Base-by-base conservation (phyloP, 2,329 filamentous ascomycete genomes). In the Teratosphaeria zuluensis region DNA sequence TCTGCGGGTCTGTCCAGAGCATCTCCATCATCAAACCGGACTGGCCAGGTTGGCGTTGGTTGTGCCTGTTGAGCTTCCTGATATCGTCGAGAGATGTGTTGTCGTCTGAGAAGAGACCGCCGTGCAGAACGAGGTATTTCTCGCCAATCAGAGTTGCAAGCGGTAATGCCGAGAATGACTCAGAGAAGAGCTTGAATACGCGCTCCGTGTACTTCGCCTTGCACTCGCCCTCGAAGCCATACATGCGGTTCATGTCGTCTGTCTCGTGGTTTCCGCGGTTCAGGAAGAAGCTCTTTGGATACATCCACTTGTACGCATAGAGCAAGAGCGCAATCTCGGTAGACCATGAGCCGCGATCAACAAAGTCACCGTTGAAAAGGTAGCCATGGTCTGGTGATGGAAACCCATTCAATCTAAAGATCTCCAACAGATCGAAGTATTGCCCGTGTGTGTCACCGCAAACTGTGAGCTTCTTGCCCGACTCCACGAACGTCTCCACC, bases 1-100 rank as follows among this genome's bases (percentile, higher is more conserved):
- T 82, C 73, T 99, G 94, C 2, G 94, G 94, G 72, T 99, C 94
- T 0, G 94, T 97, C 94, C 94, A 99, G 53, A 99, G 83, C 94
- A 99, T 99, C 76, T 99, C 94, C 94, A 99, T 99, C 94, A 99
- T 99, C 68, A 99, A 78, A 14, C 94, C 94, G 54, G 88, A 78
- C 74, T 99, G 94, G 33, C 94, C 94, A 2, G 94, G 92, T 70
- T 97, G 92, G 62, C 90, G 83, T 76, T 97, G 94, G 72, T 84
- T 85, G 76, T 96, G 92, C 64, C 92, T 82, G 75, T 97, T 87
- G 59, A 97, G 80, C 76, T 95, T 95, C 65, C 94, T 85, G 66
- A 99, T 95, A 71, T 99, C 92, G 65, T 97, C 90, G 56, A 99
- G 78, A 0, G 89, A 92, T 63, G 92, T 82, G 66, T 89, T 94